These are phyloP conservation scores for Pseudogymnoascus sp. DNA, from an alignment of 2,329 filamentous ascomycete species.

Conservation along the genomic window DNA sequence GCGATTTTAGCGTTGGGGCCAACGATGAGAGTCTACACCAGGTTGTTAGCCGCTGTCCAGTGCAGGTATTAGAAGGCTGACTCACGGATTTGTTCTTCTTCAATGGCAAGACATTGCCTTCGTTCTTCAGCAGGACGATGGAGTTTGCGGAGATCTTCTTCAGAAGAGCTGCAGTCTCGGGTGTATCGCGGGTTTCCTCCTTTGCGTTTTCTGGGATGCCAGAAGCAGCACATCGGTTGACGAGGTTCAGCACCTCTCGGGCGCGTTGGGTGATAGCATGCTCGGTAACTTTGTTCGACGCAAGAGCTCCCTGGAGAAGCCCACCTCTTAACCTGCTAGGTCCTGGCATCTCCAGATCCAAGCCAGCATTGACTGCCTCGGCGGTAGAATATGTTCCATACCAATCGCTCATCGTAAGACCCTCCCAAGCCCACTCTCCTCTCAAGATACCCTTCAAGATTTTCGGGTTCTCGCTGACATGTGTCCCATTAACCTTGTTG, in stretches of 20 bases:
- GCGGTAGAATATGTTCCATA: slow-evolving; percentile 23
- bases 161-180: slow-evolving; percentile 34
- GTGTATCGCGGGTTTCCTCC: slow-evolving; percentile 15
- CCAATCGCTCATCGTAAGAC: slow-evolving; percentile 54
- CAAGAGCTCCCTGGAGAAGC: slow-evolving; percentile 9
- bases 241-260: slow-evolving; percentile 13
- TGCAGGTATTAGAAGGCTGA: background rate
- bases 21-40: slow-evolving; percentile 41
- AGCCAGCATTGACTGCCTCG: slow-evolving; percentile 26
- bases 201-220: slow-evolving; percentile 8
- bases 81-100: slow-evolving; percentile 17
- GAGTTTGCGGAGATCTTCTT: slow-evolving; percentile 49
- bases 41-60: background rate
- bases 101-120: slow-evolving; percentile 44
- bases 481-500: slow-evolving; percentile 50
- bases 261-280: slow-evolving; percentile 12
- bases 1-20: slow-evolving; percentile 51
- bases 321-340: slow-evolving; percentile 26
- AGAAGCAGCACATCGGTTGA: background rate
- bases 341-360: slow-evolving; percentile 36
- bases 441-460: slow-evolving; percentile 45
- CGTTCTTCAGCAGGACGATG: slow-evolving; percentile 57
- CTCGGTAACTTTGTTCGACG: background rate
- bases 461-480: slow-evolving; percentile 46
- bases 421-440: slow-evolving; percentile 51